Percentiles rank a stretch among this genome's conserved stretches.
Evolutionary conservation across 1,284 basidiomycete genomes (phyloP).

Genomic region (Ceratobasidium sp.): DNA sequence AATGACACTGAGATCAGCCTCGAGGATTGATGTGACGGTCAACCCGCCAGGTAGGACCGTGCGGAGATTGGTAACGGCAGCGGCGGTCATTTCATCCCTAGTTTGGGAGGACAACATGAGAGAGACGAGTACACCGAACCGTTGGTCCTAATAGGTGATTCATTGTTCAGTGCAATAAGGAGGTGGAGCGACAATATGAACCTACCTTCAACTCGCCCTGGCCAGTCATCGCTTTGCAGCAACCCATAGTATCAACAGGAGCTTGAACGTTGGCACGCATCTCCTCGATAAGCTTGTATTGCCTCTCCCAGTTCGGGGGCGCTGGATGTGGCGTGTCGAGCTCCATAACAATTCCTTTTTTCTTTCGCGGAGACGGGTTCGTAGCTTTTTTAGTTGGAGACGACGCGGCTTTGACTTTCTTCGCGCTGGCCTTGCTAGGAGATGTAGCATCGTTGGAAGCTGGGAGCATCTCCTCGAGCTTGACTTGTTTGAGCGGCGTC

Average conservation of each 20-base stretch:
- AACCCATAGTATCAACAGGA: conserved; percentile 94
- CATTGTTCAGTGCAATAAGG: neutral
- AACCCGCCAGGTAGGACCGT: conserved; percentile 80
- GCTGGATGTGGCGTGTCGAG: conserved; percentile 78
- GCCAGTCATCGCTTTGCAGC: conserved; percentile 73
- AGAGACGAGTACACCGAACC: conserved; percentile 89
- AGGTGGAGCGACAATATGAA: neutral
- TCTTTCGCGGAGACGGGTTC: conserved; percentile 58
- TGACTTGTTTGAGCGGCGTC: conserved; percentile 22
- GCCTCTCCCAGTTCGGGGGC: conserved; percentile 79
- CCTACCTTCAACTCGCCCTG: conserved; percentile 77
- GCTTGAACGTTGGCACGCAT: conserved; percentile 82
- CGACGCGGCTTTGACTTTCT: neutral
- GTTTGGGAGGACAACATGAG: conserved; percentile 97
- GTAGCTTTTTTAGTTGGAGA: conserved; percentile 3
- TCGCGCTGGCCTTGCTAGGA: neutral
- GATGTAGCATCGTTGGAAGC: neutral
- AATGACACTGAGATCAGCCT: conserved; percentile 73
- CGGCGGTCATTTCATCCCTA: conserved; percentile 90
- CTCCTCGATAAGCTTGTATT: conserved; percentile 79
- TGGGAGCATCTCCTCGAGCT: conserved; percentile 7
- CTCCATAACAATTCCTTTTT: conserved; percentile 66
- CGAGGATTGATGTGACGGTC: conserved; percentile 77
- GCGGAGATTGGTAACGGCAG: conserved; percentile 84
- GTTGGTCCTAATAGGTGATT: conserved; percentile 69